These are phyloP conservation scores for Populus pruinosa DNA, from an alignment of 345 rosid species.

Conservation along the genomic window DNA sequence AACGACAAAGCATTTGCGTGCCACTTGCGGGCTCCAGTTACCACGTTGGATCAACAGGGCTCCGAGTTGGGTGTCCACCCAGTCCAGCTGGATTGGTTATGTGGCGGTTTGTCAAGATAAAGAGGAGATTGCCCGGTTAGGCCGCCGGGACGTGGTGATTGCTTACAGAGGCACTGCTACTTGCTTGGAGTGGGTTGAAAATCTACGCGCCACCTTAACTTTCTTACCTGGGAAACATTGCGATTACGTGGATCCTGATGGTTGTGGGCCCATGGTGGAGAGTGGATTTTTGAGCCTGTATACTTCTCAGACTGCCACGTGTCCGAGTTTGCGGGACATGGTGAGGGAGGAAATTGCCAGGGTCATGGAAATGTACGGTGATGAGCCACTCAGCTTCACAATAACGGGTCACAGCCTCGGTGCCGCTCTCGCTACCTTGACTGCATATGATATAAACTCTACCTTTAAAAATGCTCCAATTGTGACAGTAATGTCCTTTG, in stretches of 20 bases:
- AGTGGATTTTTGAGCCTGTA: constrained; percentile 81
- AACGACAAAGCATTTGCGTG: constrained; percentile 19
- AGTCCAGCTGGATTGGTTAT: constrained; percentile 30
- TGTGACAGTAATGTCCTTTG: constrained; percentile 23
- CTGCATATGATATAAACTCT: constrained; percentile 42
- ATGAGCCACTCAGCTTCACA: constrained; percentile 75
- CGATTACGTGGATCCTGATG: background rate
- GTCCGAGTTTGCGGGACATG: constrained; percentile 58
- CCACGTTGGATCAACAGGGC: constrained; percentile 21
- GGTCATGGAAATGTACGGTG: constrained; percentile 52
- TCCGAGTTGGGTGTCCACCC: constrained; percentile 16
- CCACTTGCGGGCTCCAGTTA: constrained; percentile 20
- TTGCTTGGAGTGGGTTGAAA: constrained; percentile 29
- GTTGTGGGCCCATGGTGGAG: constrained; percentile 71
- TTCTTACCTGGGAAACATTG: background rate
- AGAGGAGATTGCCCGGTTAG: constrained; percentile 25
- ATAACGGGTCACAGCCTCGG: constrained; percentile 94
- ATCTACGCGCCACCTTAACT: constrained; percentile 27
- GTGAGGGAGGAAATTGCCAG: constrained; percentile 58
- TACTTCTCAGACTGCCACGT: constrained; percentile 54
- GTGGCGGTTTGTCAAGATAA: constrained; percentile 32
- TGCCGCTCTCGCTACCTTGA: constrained; percentile 76
- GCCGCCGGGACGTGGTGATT: constrained; percentile 34
- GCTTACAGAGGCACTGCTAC: constrained; percentile 33
- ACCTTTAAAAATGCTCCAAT: constrained; percentile 2